Conservation (phyloP, 768 basidiomycete genomes). For the Tricholoma saponaceum region DNA sequence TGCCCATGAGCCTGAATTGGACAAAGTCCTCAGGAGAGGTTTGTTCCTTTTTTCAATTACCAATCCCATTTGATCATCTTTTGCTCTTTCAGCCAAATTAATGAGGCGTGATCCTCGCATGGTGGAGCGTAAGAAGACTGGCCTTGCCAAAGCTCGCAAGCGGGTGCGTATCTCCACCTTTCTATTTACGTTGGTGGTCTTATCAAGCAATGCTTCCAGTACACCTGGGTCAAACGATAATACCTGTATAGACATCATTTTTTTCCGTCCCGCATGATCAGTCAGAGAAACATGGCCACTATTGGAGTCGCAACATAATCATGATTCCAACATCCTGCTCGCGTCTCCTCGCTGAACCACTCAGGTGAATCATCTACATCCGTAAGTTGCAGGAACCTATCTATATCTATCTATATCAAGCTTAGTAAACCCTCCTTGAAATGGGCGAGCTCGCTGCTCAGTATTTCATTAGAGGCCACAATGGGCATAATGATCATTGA, state of each 20-base stretch:
- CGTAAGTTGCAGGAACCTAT: too few relatives aligned
- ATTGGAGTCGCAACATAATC: too few relatives aligned
- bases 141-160: constrained; percentile 88
- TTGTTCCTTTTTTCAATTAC: constrained; percentile 18
- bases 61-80: constrained; percentile 1
- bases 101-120: constrained; percentile 91
- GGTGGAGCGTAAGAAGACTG: constrained; percentile 98
- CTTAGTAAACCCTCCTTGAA: too few relatives aligned
- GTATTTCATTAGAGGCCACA: neutral
- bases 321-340: too few relatives aligned
- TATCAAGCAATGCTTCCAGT: constrained; percentile 39
- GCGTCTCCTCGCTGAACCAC: too few relatives aligned
- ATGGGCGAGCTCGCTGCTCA: neutral
- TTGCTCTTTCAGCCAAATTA: constrained; percentile 61
- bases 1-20: constrained; percentile 64
- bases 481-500: neutral
- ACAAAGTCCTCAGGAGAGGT: constrained; percentile 71
- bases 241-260: neutral
- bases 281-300: neutral
- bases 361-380: neutral
- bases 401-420: too few relatives aligned
- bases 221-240: constrained; percentile 96
- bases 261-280: neutral
- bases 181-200: neutral
- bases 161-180: constrained; percentile 49